These are phyloP conservation scores for Verticillium dahliae DNA, from an alignment of 2,329 filamentous ascomycete genomes.

Conservation along the genomic window DNA sequence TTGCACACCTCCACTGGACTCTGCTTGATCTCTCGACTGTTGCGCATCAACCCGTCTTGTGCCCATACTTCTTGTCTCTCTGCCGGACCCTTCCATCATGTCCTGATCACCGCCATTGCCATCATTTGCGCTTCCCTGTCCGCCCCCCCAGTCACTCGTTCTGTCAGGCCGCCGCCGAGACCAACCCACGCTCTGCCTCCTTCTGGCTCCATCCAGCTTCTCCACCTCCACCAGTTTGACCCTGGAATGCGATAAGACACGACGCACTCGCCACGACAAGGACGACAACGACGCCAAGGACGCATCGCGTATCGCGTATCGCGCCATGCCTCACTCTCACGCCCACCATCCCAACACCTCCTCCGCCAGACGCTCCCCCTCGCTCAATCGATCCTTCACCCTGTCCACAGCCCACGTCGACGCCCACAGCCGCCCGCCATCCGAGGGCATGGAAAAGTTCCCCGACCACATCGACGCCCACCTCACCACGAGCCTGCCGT, in stretches of 20 bases:
- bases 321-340: conserved; percentile 33
- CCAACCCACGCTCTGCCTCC: neutral
- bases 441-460: conserved; percentile 45
- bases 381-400: conserved; percentile 22
- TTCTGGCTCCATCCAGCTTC: neutral
- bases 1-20: neutral
- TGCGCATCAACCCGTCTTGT: neutral
- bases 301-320: neutral
- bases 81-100: conserved; percentile 4
- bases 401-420: conserved; percentile 14
- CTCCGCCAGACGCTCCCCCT: conserved; percentile 22
- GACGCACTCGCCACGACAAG: neutral
- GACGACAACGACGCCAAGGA: neutral
- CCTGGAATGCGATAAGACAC: neutral
- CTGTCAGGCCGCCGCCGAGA: neutral
- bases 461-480: conserved; percentile 44
- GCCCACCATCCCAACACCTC: conserved; percentile 12
- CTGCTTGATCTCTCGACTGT: neutral
- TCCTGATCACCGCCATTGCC: conserved; percentile 5
- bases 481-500: conserved; percentile 13
- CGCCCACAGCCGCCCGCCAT: neutral
- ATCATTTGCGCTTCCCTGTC: conserved; percentile 2
- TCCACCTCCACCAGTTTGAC: too few species aligned
- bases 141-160: conserved; percentile 9
- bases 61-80: neutral